phyloP scores from a whole-genome alignment of 2,329 filamentous ascomycete genomes.

The Penicillium sp. region DNA sequence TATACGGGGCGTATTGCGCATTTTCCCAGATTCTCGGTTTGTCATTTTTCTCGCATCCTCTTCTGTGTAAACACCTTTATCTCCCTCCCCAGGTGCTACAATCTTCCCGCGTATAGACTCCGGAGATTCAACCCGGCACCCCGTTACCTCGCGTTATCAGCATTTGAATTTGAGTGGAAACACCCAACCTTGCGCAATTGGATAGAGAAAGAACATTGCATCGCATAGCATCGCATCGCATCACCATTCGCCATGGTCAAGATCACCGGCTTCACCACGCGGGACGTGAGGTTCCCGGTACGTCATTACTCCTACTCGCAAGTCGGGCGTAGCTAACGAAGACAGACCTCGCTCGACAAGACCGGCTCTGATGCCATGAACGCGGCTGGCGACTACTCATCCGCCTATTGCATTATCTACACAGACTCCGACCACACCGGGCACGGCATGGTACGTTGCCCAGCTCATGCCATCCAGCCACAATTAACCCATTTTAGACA shows the following conservation, averaged over 20 bases:
- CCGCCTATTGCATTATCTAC: conserved; percentile 88
- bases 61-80: not conserved
- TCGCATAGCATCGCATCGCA: not conserved
- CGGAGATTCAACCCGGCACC: conserved; percentile 3
- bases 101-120: not conserved
- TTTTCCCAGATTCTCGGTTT: conserved; percentile 7
- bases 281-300: conserved; percentile 72
- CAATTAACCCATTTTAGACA: conserved; percentile 29
- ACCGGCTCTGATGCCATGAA: conserved; percentile 99
- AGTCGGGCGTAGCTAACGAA: conserved; percentile 2
- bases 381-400: conserved; percentile 84
- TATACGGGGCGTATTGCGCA: conserved; percentile 14
- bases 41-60: not conserved
- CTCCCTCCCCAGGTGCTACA: not conserved
- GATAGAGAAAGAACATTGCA: not conserved
- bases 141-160: not conserved
- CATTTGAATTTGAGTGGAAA: not conserved
- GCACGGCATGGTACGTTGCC: conserved; percentile 41
- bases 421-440: conserved; percentile 62
- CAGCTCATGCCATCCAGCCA: not conserved
- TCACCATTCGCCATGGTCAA: conserved; percentile 50
- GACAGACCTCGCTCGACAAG: conserved; percentile 82
- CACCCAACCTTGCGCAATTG: conserved; percentile 8
- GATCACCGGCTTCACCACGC: conserved; percentile 69
- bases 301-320: conserved; percentile 14